phyloP scores from a whole-genome alignment of 495 filamentous ascomycete species.

The Podospora comata region DNA sequence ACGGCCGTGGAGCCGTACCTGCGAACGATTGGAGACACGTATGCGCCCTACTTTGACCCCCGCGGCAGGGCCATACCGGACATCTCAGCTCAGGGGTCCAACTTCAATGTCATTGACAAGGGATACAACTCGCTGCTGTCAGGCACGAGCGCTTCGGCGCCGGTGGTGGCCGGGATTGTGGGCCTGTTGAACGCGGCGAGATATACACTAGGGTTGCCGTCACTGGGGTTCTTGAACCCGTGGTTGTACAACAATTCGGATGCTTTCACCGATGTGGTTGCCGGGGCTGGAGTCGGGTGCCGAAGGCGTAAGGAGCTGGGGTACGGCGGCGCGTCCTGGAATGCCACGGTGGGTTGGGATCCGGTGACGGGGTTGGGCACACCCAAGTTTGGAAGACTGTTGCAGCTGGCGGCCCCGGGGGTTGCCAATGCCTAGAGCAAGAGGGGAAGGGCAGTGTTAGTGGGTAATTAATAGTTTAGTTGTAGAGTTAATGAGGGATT shows the following conservation, averaged over 20 bases:
- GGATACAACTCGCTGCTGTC: constrained; percentile 6
- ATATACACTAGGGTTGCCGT: constrained; percentile 45
- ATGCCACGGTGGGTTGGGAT: constrained; percentile 48
- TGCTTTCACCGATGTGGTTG: constrained; percentile 62
- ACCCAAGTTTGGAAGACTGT: constrained; percentile 32
- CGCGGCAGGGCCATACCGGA: constrained; percentile 68
- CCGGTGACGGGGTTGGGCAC: constrained; percentile 48
- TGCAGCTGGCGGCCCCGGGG: constrained; percentile 27
- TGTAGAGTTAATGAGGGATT: neutral
- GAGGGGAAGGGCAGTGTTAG: neutral
- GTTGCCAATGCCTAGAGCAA: constrained; percentile 20
- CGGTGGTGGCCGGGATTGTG: constrained; percentile 58
- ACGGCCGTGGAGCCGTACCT: constrained; percentile 58
- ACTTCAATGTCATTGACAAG: constrained; percentile 36
- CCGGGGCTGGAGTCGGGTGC: constrained; percentile 61
- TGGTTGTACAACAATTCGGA: constrained; percentile 55
- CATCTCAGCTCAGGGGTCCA: constrained; percentile 55
- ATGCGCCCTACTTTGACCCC: constrained; percentile 48
- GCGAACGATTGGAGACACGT: constrained; percentile 49
- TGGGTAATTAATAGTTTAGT: neutral
- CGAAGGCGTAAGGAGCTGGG: constrained; percentile 44
- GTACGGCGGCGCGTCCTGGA: constrained; percentile 59
- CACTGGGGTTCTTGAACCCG: constrained; percentile 67
- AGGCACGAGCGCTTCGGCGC: constrained; percentile 53
- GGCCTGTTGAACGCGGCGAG: constrained; percentile 64